phyloP scores from a whole-genome alignment of 208 protist genomes.

The Trypanosoma scelopori region DNA sequence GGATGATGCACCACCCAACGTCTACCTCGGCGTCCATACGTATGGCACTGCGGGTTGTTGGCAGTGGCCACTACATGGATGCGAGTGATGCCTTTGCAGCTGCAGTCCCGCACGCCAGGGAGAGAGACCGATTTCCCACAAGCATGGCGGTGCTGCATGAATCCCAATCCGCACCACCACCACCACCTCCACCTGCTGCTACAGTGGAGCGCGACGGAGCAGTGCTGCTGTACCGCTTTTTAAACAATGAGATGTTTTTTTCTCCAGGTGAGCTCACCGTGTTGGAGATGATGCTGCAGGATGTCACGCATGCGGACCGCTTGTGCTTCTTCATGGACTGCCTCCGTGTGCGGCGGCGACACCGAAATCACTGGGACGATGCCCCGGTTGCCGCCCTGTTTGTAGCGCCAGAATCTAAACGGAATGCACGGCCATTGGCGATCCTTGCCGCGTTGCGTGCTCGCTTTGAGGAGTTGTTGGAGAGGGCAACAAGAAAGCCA shows the following conservation, averaged over 20 bases:
- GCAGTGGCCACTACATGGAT: constrained; percentile 52
- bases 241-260: constrained; percentile 91
- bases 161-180: too few species aligned
- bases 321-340: constrained; percentile 71
- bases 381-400: constrained; percentile 76
- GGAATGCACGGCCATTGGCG: constrained; percentile 43
- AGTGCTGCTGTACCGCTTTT: constrained; percentile 67
- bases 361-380: constrained; percentile 77
- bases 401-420: constrained; percentile 28
- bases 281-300: constrained; percentile 49
- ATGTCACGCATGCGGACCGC: constrained; percentile 38
- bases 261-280: constrained; percentile 49
- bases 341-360: constrained; percentile 63
- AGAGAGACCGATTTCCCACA: too few species aligned
- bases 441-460: constrained; percentile 33
- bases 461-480: constrained; percentile 38
- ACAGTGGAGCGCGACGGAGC: constrained; percentile 26
- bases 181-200: background rate
- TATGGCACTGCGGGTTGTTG: constrained; percentile 54
- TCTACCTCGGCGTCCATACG: constrained; percentile 25
- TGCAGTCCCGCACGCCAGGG: constrained; percentile 22
- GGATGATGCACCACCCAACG: constrained; percentile 76
- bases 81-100: constrained; percentile 35
- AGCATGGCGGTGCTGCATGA: too few species aligned
- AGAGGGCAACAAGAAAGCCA: constrained; percentile 17